Evolutionary conservation across 1,284 basidiomycete genomes (phyloP), one percentile per base, ranked within the genome.

Genomic region (Anthracocystis walkeri): DNA sequence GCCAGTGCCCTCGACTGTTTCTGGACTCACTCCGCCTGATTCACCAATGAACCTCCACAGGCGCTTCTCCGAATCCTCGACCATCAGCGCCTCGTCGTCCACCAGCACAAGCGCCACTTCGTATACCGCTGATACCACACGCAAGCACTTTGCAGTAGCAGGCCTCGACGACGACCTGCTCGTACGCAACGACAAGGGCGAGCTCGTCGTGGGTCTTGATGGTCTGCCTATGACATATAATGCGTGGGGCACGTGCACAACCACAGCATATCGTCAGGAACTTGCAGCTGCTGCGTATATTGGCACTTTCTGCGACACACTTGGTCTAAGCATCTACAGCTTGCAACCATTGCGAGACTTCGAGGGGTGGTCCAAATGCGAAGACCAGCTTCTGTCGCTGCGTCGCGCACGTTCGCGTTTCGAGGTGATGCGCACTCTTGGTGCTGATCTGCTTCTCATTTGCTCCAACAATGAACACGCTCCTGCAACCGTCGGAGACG

Each of bases 151-250:
- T 42, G 51, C 56, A 11, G 53, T 58, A 4, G 41, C 56, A 25
- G 27, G 41, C 41, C 59, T 57, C 35, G 50, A 65, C 7, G 65
- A 65, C 56, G 77, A 81, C 61, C 87, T 82, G 79, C 74, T 87
- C 87, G 60, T 89, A 88, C 20, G 78, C 80, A 72, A 89, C 87
- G 71, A 89, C 87, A 21, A 85, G 86, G 61, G 88, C 86, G 82
- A 89, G 89, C 76, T 90, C 89, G 53, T 88, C 6, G 88, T 88
- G 4, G 90, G 68, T 1, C 41, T 40, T 8, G 73, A 75, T 25
- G 65, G 65, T 10, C 49, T 69, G n/a, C 68, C 67, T 1, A 75
- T 75, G 72, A 75, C 72, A 1, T 80, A 65, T 52, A 79, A 80
- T 25, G 77, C 78, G 6, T 64, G 61, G 44, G 78, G 77, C 5